A percentile compares a stretch with the other conserved stretches of the same genome.
Evolutionary conservation across 805 yeast genomes (phyloP).

Genomic region (Tetrapisispora namnaoensis): DNA sequence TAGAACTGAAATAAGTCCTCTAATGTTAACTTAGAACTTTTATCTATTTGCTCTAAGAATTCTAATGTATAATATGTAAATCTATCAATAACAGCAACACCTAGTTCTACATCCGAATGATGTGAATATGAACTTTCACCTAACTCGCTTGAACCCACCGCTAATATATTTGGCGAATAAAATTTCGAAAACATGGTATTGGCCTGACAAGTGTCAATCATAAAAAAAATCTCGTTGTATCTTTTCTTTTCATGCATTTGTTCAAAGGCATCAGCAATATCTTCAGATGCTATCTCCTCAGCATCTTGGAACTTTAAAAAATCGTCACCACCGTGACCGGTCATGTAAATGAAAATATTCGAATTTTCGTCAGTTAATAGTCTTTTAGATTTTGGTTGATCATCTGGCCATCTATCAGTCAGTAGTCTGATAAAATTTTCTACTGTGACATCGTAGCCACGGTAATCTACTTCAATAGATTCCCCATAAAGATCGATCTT

Average conservation of each 20-base stretch:
- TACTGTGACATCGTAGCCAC: constrained; percentile 97
- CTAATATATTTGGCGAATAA: constrained; percentile 83
- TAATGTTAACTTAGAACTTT: constrained; percentile 63
- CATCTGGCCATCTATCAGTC: constrained; percentile 93
- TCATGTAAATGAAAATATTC: constrained; percentile 86
- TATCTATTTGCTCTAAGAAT: constrained; percentile 72
- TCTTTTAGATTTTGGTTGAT: constrained; percentile 87
- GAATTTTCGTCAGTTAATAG: constrained; percentile 88
- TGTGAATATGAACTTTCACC: constrained; percentile 93
- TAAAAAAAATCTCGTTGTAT: constrained; percentile 89
- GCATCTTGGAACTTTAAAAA: constrained; percentile 97
- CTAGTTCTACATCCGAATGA: constrained; percentile 89
- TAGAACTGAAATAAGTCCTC: constrained; percentile 79
- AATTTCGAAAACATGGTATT: constrained; percentile 92
- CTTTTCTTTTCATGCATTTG: constrained; percentile 95
- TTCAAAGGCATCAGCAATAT: constrained; percentile 92
- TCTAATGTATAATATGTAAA: constrained; percentile 89
- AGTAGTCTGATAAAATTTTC: constrained; percentile 87
- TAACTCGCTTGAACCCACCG: constrained; percentile 82
- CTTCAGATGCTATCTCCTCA: constrained; percentile 91
- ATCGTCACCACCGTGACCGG: constrained; percentile 99
- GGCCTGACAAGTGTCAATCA: constrained; percentile 99
- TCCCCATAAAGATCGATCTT: constrained; percentile 91
- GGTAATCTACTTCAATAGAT: constrained; percentile 87
- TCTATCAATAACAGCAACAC: constrained; percentile 95